Percentiles rank a stretch among this genome's conserved stretches.
These are phyloP conservation scores for Pichia sp. DNA, from an alignment of 1,139 yeast species.

Conservation along the genomic window DNA sequence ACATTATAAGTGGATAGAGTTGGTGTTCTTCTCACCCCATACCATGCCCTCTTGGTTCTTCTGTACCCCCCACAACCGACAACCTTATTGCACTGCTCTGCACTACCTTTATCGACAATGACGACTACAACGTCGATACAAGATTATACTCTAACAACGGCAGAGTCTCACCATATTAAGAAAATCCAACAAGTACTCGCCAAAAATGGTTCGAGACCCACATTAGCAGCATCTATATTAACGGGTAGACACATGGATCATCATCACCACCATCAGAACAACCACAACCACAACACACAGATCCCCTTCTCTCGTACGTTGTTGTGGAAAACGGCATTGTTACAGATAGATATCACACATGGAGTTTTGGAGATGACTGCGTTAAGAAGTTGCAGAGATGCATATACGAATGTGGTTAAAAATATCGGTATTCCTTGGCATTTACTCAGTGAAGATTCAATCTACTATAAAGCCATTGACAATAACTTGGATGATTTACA, in stretches of 20 bases:
- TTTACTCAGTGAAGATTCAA: conserved; percentile 10
- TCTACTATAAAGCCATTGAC: conserved; percentile 6
- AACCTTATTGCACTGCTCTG: no score
- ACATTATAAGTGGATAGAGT: no score
- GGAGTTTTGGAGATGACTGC: conserved; percentile 8
- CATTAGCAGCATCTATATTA: conserved; percentile 10
- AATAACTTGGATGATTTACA: not conserved
- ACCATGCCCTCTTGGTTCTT: no score
- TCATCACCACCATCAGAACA: no score
- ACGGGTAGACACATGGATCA: conserved; percentile 10
- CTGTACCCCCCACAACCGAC: no score
- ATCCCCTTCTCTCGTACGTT: conserved; percentile 16
- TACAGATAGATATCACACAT: conserved; percentile 10
- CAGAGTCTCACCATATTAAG: no score
- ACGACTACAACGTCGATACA: not conserved
- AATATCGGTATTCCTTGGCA: conserved; percentile 15
- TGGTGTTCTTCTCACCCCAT: no score
- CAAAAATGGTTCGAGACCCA: conserved; percentile 11
- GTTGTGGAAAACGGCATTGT: conserved; percentile 17
- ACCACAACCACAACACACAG: conserved; percentile 4
- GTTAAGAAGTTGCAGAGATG: conserved; percentile 7
- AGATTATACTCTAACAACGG: no score
- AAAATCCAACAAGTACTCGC: conserved; percentile 4
- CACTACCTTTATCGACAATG: not conserved
- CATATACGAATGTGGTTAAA: conserved; percentile 3